Conservation (phyloP, 768 basidiomycete species). For the Amanita subjunquillea region DNA sequence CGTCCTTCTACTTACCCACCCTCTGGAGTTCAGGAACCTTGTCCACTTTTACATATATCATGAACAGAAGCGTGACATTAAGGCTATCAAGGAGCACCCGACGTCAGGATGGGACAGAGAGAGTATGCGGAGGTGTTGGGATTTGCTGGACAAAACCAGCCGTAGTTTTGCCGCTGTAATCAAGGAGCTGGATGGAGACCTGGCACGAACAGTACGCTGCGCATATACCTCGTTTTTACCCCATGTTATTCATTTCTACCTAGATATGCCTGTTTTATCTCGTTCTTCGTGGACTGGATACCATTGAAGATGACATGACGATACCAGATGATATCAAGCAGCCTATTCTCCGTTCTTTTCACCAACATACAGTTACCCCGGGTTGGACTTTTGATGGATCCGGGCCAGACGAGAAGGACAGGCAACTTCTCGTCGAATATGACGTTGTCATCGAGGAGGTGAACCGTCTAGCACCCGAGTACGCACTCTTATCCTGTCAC, state of each 20-base stretch:
- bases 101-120: slow-evolving; percentile 82
- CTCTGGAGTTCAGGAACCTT: slow-evolving; percentile 74
- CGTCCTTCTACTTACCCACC: slow-evolving; percentile 64
- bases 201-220: slow-evolving; percentile 77
- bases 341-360: slow-evolving; percentile 73
- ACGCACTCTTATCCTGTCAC: slow-evolving; percentile 12
- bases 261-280: slow-evolving; percentile 95
- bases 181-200: slow-evolving; percentile 91
- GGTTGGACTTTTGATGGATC: slow-evolving; percentile 82
- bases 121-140: slow-evolving; percentile 86
- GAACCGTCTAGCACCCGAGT: slow-evolving; percentile 56
- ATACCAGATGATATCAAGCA: slow-evolving; percentile 82
- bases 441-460: slow-evolving; percentile 75
- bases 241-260: neutral
- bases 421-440: slow-evolving; percentile 77
- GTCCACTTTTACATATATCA: slow-evolving; percentile 79
- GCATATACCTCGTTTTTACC: neutral
- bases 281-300: slow-evolving; percentile 89
- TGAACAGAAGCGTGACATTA: slow-evolving; percentile 76
- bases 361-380: slow-evolving; percentile 64
- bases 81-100: slow-evolving; percentile 57
- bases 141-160: slow-evolving; percentile 79
- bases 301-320: slow-evolving; percentile 98
- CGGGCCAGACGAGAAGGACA: slow-evolving; percentile 84
- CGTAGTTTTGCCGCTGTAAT: slow-evolving; percentile 89